Conservation (phyloP, 2,329 filamentous ascomycete species). For the Leptographium lundbergii region DNA sequence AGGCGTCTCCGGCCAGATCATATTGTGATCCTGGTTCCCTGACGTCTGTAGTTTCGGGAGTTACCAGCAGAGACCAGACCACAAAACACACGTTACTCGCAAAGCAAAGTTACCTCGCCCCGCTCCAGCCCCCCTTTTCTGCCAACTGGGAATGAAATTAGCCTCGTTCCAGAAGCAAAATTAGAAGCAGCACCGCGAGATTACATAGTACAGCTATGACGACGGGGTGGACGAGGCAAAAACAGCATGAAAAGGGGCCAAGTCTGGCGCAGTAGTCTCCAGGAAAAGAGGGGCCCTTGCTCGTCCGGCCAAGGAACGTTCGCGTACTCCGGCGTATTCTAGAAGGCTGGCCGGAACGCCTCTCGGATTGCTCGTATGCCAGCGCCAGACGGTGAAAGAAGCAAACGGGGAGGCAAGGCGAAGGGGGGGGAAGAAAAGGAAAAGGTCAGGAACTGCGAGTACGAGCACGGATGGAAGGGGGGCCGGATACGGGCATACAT, state of each 20-base stretch:
- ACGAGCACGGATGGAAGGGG: background rate
- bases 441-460: background rate
- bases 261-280: background rate
- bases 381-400: too few relatives aligned
- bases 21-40: conserved; percentile 10
- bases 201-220: background rate
- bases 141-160: background rate
- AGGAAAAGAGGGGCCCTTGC: background rate
- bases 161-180: background rate
- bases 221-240: background rate
- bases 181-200: background rate
- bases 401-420: background rate
- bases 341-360: background rate
- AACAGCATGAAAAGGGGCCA: background rate
- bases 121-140: background rate
- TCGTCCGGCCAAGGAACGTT: background rate
- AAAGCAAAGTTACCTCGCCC: background rate
- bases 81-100: background rate
- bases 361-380: background rate
- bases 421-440: background rate
- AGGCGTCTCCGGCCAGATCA: conserved; percentile 2
- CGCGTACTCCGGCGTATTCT: background rate
- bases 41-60: conserved; percentile 13
- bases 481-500: background rate
- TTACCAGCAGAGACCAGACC: background rate